Base-by-base conservation (phyloP, 805 yeast species). In the Hanseniaspora lachancei region DNA sequence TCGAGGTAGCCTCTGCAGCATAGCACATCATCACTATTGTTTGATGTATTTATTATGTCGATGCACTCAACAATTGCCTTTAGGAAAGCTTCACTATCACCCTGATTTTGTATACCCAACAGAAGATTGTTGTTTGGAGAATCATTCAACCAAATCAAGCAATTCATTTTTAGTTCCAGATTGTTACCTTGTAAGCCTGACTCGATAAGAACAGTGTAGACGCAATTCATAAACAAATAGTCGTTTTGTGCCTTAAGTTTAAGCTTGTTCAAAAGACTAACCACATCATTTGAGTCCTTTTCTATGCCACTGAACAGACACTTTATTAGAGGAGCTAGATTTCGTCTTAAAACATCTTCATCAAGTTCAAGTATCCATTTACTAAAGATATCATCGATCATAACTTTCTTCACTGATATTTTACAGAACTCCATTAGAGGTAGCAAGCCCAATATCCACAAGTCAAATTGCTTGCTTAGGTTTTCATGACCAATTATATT, bases 401-500 rank as follows among this genome's bases (percentile, higher is more conserved):
- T 70, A 59, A 79, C 80, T 0, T 95, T 91, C 65, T 86, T 89
- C 46, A 91, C 91, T 61, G 85, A 85, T 65, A 89, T 87, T 5
- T 95, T 83, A 10, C 95, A 95, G 65, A 82, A 87, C 16, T 93
- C 78, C 77, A 91, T 79, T 55, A 93, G 71, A 0, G 97, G 96
- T 9, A 93, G 71, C n/a, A 93, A 68, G 0, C 97, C 97, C 0
- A 97, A 95, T 1, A 91, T 73, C 98, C 98, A 93, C 1, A 83
- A 69, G 42, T 76, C 72, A n/a, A 85, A 72, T 56, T 79, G 77
- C 12, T 69, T 59, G 46, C 83, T 77, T 38, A 86, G 69, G 5
- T 77, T 69, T 5, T 77, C 79, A 0, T 67, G 64, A 1, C 84
- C 83, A 38, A 91, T 69, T 34, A 80, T 77, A 39, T 74, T 74